Percentiles rank a stretch among this genome's conserved stretches.
These are phyloP conservation scores for Nigrograna mackinnonii DNA, from an alignment of 2,329 filamentous ascomycete species.

Conservation along the genomic window DNA sequence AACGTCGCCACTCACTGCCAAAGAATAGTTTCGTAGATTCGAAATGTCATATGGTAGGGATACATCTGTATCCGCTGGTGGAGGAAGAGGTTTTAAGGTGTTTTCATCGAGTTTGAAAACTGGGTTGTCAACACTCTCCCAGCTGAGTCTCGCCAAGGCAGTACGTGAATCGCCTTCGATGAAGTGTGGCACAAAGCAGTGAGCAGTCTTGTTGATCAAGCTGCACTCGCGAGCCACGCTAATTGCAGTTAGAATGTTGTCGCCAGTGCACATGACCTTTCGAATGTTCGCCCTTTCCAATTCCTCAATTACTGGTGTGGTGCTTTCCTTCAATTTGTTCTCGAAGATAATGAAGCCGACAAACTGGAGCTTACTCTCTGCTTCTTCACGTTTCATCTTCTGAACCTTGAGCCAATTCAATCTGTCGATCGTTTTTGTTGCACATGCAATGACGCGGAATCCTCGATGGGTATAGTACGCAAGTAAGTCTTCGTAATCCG, in stretches of 20 bases:
- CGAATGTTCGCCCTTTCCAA: slow-evolving; percentile 82
- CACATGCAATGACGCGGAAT: slow-evolving; percentile 94
- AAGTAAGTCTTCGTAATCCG: slow-evolving; percentile 86
- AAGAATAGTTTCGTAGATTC: slow-evolving; percentile 80
- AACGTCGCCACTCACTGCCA: slow-evolving; percentile 89
- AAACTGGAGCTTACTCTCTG: slow-evolving; percentile 83
- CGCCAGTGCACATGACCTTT: slow-evolving; percentile 94
- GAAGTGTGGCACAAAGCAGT: slow-evolving; percentile 94
- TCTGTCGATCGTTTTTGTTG: slow-evolving; percentile 83
- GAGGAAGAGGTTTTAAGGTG: slow-evolving; percentile 77
- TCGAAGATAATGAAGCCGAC: slow-evolving; percentile 98
- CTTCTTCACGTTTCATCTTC: slow-evolving; percentile 86
- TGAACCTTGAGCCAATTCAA: slow-evolving; percentile 93
- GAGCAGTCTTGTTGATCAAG: slow-evolving; percentile 76
- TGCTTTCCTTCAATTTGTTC: slow-evolving; percentile 94
- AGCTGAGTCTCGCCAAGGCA: slow-evolving; percentile 72
- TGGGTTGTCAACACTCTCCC: slow-evolving; percentile 94
- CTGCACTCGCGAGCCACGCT: slow-evolving; percentile 91
- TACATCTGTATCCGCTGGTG: slow-evolving; percentile 72
- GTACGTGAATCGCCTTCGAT: slow-evolving; percentile 75
- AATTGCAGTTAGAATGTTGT: slow-evolving; percentile 96
- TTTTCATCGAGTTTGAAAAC: slow-evolving; percentile 76
- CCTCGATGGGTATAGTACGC: slow-evolving; percentile 93
- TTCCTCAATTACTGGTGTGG: slow-evolving; percentile 79
- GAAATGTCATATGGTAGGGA: slow-evolving; percentile 85